phyloP scores from a whole-genome alignment of 148 eudicot species.

The Agrostemma githago region DNA sequence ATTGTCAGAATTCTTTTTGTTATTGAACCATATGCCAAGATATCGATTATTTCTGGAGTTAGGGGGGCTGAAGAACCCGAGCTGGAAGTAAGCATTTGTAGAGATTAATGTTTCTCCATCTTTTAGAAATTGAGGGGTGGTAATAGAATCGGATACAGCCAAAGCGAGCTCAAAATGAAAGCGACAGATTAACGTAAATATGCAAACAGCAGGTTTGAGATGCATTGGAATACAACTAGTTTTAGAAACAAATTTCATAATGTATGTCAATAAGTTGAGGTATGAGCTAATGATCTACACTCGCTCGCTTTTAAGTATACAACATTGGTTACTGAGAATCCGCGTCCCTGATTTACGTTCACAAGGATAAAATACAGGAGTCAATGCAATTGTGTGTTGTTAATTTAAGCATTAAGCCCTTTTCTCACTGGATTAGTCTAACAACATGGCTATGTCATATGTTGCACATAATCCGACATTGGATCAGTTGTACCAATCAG shows the following conservation, averaged over 20 bases:
- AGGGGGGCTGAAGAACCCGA: not conserved
- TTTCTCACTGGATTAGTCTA: too few species aligned
- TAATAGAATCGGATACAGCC: constrained; percentile 21
- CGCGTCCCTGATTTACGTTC: too few species aligned
- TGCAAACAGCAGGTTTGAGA: not conserved
- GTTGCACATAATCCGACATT: too few species aligned
- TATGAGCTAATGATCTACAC: too few species aligned
- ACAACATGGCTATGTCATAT: too few species aligned
- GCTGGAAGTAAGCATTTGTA: not conserved
- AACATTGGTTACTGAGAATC: too few species aligned
- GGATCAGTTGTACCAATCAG: too few species aligned
- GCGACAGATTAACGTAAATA: not conserved
- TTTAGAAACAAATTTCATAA: not conserved
- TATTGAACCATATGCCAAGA: constrained; percentile 21
- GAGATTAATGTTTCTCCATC: not conserved
- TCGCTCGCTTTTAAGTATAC: too few species aligned
- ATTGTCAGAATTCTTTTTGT: not conserved
- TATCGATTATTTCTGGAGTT: not conserved
- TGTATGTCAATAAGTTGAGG: not conserved
- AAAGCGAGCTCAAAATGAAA: constrained; percentile 27
- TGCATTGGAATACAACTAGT: not conserved
- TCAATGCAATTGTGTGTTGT: too few species aligned
- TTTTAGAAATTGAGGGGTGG: not conserved
- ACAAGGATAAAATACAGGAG: too few species aligned
- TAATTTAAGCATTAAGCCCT: too few species aligned